These are phyloP conservation scores for Phytopythium mirpurense DNA, from an alignment of 352 stramenopile genomes.

Conservation along the genomic window DNA sequence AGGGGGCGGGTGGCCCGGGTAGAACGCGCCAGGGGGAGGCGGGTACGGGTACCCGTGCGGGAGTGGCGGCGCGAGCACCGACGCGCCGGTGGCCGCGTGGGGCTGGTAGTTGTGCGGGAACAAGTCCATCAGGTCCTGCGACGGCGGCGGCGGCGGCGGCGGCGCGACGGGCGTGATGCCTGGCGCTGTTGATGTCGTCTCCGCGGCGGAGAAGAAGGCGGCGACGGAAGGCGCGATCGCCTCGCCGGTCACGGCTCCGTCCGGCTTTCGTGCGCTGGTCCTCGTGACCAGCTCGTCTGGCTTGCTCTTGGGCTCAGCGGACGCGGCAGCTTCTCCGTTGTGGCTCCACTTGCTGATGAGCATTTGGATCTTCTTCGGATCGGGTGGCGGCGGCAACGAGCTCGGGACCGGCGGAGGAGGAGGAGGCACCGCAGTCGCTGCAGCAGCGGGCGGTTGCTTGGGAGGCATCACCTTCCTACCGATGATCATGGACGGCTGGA, in stretches of 20 bases:
- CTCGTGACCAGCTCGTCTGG: slow-evolving; percentile 1
- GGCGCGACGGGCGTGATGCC: neutral
- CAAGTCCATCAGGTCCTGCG: slow-evolving; percentile 25
- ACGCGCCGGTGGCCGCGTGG: slow-evolving; percentile 12
- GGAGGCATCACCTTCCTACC: slow-evolving; percentile 1
- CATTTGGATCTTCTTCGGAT: slow-evolving; percentile 55
- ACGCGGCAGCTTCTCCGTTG: slow-evolving; percentile 18
- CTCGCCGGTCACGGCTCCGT: slow-evolving; percentile 9
- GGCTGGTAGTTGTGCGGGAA: slow-evolving; percentile 55
- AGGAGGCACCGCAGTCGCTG: slow-evolving; percentile 3
- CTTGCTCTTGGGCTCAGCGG: slow-evolving; percentile 2
- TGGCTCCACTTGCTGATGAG: slow-evolving; percentile 61
- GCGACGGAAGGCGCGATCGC: slow-evolving; percentile 34
- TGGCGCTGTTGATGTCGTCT: neutral
- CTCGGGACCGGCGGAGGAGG: slow-evolving; percentile 29
- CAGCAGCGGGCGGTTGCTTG: slow-evolving; percentile 6
- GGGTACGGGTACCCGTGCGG: slow-evolving; percentile 16
- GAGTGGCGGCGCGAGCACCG: slow-evolving; percentile 24
- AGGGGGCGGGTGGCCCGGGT: slow-evolving; percentile 11
- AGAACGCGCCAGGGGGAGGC: slow-evolving; percentile 15
- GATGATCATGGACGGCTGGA: slow-evolving; percentile 12
- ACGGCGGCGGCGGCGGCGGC: slow-evolving; percentile 8
- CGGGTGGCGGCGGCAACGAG: slow-evolving; percentile 29
- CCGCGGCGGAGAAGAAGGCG: slow-evolving; percentile 34
- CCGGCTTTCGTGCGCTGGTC: neutral